Percentiles rank a stretch among this genome's conserved stretches.
Conservation (phyloP, 2,329 filamentous ascomycete genomes). For the Celoporthe dispersa region DNA sequence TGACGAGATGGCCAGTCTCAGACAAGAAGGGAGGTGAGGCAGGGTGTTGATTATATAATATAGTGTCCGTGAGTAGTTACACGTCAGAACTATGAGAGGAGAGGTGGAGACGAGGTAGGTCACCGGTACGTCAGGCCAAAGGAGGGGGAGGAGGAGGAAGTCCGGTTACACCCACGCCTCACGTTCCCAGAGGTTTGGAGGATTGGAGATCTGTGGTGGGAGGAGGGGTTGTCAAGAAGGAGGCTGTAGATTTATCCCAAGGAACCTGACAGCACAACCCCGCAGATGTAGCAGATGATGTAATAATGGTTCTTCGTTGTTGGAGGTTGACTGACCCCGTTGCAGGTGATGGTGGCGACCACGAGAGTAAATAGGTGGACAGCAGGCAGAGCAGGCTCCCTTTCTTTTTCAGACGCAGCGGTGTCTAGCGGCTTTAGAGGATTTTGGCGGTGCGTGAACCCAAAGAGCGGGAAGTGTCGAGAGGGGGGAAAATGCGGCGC, state of each 20-base stretch:
- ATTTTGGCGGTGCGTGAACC: neutral
- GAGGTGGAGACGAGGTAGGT: constrained; percentile 15
- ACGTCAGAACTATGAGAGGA: neutral
- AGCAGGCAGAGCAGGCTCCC: neutral
- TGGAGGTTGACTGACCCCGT: neutral
- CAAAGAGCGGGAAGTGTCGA: neutral
- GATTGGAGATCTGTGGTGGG: neutral
- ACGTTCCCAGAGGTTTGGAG: neutral
- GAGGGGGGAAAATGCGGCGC: neutral
- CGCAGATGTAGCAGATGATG: no score
- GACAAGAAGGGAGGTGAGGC: neutral
- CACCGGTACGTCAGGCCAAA: constrained; percentile 22
- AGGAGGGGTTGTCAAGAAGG: neutral
- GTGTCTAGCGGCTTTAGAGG: neutral
- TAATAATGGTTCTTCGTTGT: no score
- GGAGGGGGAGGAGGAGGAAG: neutral
- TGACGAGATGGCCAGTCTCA: neutral
- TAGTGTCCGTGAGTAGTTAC: neutral
- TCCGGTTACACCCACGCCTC: neutral
- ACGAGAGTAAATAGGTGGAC: neutral
- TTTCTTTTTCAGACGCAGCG: neutral
- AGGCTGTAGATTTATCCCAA: neutral
- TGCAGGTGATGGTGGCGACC: neutral
- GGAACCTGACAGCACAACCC: neutral
- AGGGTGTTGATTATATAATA: neutral